A percentile compares a stretch with the other conserved stretches of the same genome.
Evolutionary conservation across 768 basidiomycete genomes (phyloP).

Genomic region (Auricularia sp.): DNA sequence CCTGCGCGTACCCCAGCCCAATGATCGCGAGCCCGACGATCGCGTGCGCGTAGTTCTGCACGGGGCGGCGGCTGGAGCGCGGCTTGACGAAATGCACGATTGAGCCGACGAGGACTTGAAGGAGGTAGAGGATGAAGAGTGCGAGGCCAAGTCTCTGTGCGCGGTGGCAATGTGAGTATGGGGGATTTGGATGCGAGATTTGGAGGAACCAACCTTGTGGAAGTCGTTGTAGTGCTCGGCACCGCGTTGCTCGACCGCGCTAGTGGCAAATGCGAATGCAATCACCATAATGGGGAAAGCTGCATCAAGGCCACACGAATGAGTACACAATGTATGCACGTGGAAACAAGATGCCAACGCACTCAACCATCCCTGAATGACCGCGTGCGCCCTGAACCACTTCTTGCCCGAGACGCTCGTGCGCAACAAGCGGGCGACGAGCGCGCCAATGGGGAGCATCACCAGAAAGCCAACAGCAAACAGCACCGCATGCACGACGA

Average conservation of each 20-base stretch:
- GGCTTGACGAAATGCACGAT: conserved; percentile 43
- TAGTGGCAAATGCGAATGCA: conserved; percentile 36
- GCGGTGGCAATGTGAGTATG: not conserved
- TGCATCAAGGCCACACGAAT: conserved; percentile 11
- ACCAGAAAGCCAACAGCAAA: conserved; percentile 41
- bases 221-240: conserved; percentile 30
- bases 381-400: conserved; percentile 48
- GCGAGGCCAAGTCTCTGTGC: conserved; percentile 36
- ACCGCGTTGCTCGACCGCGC: conserved; percentile 26
- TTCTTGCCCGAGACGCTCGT: conserved; percentile 27
- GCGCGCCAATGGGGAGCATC: conserved; percentile 41
- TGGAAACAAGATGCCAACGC: conserved; percentile 9
- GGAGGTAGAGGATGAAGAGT: conserved; percentile 38
- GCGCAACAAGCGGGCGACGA: conserved; percentile 44
- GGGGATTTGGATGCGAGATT: not conserved
- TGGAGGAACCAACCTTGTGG: conserved; percentile 34
- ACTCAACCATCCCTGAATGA: conserved; percentile 40
- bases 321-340: too few species aligned
- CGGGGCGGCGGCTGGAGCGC: conserved; percentile 25
- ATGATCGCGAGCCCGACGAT: conserved; percentile 42
- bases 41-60: conserved; percentile 51
- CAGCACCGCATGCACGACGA: conserved; percentile 46
- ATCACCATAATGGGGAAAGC: conserved; percentile 34
- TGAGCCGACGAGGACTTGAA: conserved; percentile 41
- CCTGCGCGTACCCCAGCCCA: conserved; percentile 40